These are phyloP conservation scores for Xylaria telfairii DNA, from an alignment of 495 filamentous ascomycete genomes.

Conservation along the genomic window DNA sequence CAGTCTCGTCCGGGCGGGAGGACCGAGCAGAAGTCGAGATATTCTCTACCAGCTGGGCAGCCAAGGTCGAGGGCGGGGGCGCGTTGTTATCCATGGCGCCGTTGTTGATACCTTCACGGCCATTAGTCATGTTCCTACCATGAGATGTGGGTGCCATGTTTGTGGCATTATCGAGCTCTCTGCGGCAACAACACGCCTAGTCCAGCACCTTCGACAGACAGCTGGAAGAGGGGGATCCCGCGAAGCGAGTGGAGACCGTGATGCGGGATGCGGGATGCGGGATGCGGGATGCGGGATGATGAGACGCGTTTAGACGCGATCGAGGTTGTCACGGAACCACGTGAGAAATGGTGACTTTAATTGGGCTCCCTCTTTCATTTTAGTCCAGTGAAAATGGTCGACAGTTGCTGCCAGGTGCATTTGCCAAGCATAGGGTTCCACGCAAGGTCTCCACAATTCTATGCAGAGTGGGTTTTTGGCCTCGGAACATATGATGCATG, in stretches of 20 bases:
- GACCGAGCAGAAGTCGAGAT: conserved; percentile 51
- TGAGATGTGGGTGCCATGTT: conserved; percentile 46
- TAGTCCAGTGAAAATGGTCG: background rate
- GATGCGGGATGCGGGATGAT: too few species aligned
- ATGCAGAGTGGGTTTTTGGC: background rate
- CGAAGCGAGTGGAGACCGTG: background rate
- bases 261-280: too few species aligned
- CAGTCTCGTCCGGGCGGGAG: conserved; percentile 48
- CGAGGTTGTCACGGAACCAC: conserved; percentile 26
- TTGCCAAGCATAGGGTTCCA: background rate
- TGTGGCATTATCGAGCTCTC: background rate
- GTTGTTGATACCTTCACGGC: conserved; percentile 31
- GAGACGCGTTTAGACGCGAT: conserved; percentile 25
- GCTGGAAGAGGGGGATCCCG: background rate
- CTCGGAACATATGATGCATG: background rate
- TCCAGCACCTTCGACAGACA: background rate
- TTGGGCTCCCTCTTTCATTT: background rate
- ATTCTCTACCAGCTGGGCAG: conserved; percentile 67
- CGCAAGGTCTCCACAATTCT: background rate
- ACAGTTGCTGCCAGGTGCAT: background rate
- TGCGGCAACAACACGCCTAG: background rate
- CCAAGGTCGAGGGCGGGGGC: conserved; percentile 71
- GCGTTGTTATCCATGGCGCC: conserved; percentile 16
- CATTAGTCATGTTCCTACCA: conserved; percentile 32
- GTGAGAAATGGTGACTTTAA: conserved; percentile 15